phyloP scores from a whole-genome alignment of 306 rosid species.

The Senna tora region DNA sequence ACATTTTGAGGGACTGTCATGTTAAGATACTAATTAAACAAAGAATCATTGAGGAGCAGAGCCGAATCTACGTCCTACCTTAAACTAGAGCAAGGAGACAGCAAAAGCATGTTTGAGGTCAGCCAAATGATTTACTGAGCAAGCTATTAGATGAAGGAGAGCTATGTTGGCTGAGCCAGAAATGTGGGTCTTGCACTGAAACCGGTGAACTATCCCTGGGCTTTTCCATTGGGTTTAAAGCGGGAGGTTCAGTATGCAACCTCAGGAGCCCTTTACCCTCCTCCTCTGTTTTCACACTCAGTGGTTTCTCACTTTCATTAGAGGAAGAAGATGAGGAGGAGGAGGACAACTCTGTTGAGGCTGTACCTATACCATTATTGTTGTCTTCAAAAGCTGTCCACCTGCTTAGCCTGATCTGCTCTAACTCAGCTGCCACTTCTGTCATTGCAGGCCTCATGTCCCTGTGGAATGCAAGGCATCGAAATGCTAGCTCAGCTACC shows the following conservation, averaged over 20 bases:
- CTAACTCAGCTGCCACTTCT: conserved; percentile 85
- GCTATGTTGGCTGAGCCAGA: conserved; percentile 82
- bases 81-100: not conserved
- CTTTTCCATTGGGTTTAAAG: conserved; percentile 43
- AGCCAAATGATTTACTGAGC: conserved; percentile 55
- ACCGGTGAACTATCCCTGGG: conserved; percentile 55
- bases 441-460: conserved; percentile 93
- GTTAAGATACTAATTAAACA: not conserved
- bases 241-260: conserved; percentile 30
- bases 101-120: conserved; percentile 22
- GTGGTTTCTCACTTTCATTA: conserved; percentile 57
- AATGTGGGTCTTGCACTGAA: conserved; percentile 71
- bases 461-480: conserved; percentile 88
- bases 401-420: conserved; percentile 51
- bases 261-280: conserved; percentile 34
- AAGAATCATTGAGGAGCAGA: not conserved
- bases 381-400: conserved; percentile 51
- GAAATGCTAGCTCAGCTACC: conserved; percentile 85
- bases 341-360: conserved; percentile 53
- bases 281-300: conserved; percentile 34
- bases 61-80: not conserved
- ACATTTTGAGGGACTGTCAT: not conserved
- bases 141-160: conserved; percentile 79
- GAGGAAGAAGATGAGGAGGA: conserved; percentile 55
- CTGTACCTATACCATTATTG: conserved; percentile 30